A percentile compares a stretch with the other conserved stretches of the same genome.
These are phyloP conservation scores for Sungouiozyma intestinalis DNA, from an alignment of 805 yeast genomes.

Conservation along the genomic window DNA sequence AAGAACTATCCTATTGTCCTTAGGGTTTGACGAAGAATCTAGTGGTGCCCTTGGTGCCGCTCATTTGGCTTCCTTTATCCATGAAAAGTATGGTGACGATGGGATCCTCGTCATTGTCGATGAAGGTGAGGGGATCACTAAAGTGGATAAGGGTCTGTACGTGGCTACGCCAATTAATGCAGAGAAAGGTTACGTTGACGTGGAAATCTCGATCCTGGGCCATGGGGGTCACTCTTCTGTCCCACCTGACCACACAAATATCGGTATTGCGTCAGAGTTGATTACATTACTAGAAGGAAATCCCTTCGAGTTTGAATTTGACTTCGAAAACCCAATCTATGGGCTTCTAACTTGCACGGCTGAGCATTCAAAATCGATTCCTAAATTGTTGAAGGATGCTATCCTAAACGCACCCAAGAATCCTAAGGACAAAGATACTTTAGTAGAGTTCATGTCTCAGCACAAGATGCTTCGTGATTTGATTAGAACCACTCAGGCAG, in stretches of 20 bases:
- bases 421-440: slow-evolving; percentile 27
- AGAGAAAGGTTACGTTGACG: slow-evolving; percentile 52
- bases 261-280: slow-evolving; percentile 61
- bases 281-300: slow-evolving; percentile 45
- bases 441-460: slow-evolving; percentile 19
- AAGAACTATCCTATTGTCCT: slow-evolving; percentile 52
- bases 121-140: slow-evolving; percentile 41
- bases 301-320: slow-evolving; percentile 33
- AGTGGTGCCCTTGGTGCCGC: slow-evolving; percentile 55
- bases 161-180: slow-evolving; percentile 47
- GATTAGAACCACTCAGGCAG: slow-evolving; percentile 56
- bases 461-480: slow-evolving; percentile 27
- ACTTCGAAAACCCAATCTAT: slow-evolving; percentile 48
- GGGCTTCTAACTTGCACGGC: slow-evolving; percentile 52
- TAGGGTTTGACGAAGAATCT: slow-evolving; percentile 77
- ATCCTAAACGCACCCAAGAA: slow-evolving; percentile 28
- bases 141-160: slow-evolving; percentile 35
- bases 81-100: slow-evolving; percentile 47
- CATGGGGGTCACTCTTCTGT: slow-evolving; percentile 74
- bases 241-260: slow-evolving; percentile 76
- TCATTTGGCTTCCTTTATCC: slow-evolving; percentile 34
- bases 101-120: slow-evolving; percentile 58
- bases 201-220: slow-evolving; percentile 41
- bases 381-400: slow-evolving; percentile 13
- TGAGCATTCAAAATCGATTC: slow-evolving; percentile 29